Evolutionary conservation across 441 rosid species (phyloP).

Genomic region (Adansonia madagascariensis): DNA sequence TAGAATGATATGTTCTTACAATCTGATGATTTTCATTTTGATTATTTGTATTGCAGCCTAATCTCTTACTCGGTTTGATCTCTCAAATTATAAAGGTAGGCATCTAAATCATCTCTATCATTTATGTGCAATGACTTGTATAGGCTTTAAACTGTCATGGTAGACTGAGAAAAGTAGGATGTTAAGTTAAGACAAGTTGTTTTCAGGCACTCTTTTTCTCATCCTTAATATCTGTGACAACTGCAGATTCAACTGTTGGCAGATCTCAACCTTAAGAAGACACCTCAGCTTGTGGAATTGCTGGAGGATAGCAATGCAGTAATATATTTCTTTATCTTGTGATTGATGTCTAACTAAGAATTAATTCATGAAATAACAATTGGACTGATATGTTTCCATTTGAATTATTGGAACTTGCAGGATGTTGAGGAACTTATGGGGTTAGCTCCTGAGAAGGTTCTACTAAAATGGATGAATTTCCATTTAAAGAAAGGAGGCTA

Average conservation of each 20-base stretch:
- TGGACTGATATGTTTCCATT: background rate
- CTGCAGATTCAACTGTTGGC: slow-evolving; percentile 73
- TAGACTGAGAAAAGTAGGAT: slow-evolving; percentile 2
- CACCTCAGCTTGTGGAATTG: slow-evolving; percentile 77
- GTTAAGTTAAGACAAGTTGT: background rate
- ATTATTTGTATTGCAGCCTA: slow-evolving; percentile 54
- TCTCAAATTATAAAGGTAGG: slow-evolving; percentile 76
- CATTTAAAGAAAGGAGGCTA: slow-evolving; percentile 77
- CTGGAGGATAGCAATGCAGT: slow-evolving; percentile 61
- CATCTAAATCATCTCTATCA: background rate
- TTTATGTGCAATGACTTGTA: background rate
- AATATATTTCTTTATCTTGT: background rate
- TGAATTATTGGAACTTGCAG: slow-evolving; percentile 37
- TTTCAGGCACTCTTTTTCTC: slow-evolving; percentile 2
- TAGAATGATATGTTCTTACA: slow-evolving; percentile 17
- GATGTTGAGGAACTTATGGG: slow-evolving; percentile 70
- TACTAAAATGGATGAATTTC: slow-evolving; percentile 76
- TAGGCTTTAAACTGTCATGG: background rate
- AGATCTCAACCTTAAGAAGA: slow-evolving; percentile 73
- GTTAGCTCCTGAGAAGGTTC: slow-evolving; percentile 71
- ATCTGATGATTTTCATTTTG: slow-evolving; percentile 17
- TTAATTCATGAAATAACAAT: background rate
- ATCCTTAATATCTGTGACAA: slow-evolving; percentile 26
- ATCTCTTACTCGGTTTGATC: slow-evolving; percentile 68
- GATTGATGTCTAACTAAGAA: background rate